These are phyloP conservation scores for Xylaria sp. DNA, from an alignment of 2,329 filamentous ascomycete species.

Conservation along the genomic window DNA sequence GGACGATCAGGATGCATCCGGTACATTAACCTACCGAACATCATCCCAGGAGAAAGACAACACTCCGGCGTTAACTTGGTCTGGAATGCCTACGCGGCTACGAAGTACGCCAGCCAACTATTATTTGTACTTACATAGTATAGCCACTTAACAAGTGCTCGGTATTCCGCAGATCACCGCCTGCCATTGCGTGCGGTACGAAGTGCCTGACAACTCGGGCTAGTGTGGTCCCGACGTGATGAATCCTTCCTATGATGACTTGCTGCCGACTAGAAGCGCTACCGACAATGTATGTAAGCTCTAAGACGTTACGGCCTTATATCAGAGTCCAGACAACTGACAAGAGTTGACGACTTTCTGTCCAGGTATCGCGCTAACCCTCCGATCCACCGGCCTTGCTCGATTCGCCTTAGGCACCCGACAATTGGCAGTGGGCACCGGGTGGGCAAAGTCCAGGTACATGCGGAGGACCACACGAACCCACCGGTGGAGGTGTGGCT, in stretches of 20 bases:
- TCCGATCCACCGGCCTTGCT: not conserved
- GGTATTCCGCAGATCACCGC: no score
- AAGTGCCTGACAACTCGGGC: no score
- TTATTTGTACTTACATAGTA: no score
- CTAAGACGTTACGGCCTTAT: not conserved
- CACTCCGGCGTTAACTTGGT: not conserved
- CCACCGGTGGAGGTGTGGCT: not conserved
- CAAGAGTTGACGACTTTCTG: no score
- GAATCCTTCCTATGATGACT: not conserved
- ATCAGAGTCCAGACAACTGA: not conserved
- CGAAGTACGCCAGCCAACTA: not conserved
- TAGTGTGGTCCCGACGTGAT: not conserved
- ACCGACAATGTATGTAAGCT: not conserved
- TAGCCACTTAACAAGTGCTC: no score
- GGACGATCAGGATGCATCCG: constrained; percentile 14
- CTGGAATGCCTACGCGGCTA: no score
- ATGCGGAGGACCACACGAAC: no score
- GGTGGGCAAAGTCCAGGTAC: no score
- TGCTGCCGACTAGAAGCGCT: not conserved
- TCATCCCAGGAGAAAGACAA: not conserved
- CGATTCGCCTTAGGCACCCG: not conserved
- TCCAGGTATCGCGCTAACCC: not conserved
- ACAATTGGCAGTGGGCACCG: not conserved
- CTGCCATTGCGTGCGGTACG: no score
- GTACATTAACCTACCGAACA: constrained; percentile 6